Percentiles rank a stretch among this genome's conserved stretches.
phyloP scores from a whole-genome alignment of 805 yeast species.

The Lipomyces mesembrius region DNA sequence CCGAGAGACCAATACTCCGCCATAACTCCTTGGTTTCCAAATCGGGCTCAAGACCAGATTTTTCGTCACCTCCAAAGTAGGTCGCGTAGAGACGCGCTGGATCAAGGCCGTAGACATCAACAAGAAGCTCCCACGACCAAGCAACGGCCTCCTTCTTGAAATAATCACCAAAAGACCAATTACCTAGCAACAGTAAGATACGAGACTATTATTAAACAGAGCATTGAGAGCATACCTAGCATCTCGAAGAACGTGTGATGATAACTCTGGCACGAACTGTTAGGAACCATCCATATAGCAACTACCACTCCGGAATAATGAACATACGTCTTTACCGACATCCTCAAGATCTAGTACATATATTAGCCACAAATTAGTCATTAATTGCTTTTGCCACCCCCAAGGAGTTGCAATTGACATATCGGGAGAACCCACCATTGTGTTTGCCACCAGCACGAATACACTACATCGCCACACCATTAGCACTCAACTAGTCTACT shows the following conservation, averaged over 20 bases:
- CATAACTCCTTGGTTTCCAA: slow-evolving; percentile 88
- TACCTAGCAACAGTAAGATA: slow-evolving; percentile 42
- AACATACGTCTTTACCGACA: slow-evolving; percentile 86
- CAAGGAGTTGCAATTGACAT: background rate
- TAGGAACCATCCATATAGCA: background rate
- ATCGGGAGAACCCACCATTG: slow-evolving; percentile 42
- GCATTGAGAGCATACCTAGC: slow-evolving; percentile 66
- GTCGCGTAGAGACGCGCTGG: slow-evolving; percentile 87
- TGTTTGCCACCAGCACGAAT: slow-evolving; percentile 99
- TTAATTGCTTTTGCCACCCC: background rate
- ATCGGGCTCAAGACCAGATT: slow-evolving; percentile 86
- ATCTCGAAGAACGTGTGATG: slow-evolving; percentile 99
- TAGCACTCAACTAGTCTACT: slow-evolving; percentile 3
- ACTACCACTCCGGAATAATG: background rate
- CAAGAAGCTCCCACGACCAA: slow-evolving; percentile 89
- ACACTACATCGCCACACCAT: slow-evolving; percentile 51
- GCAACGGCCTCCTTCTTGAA: slow-evolving; percentile 92
- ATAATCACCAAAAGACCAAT: slow-evolving; percentile 99
- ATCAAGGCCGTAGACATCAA: slow-evolving; percentile 79
- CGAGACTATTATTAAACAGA: no score
- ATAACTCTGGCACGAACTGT: slow-evolving; percentile 49
- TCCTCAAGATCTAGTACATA: slow-evolving; percentile 85
- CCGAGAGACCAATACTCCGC: slow-evolving; percentile 85
- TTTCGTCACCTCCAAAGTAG: slow-evolving; percentile 91
- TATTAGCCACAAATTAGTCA: background rate